Conservation (phyloP, 768 basidiomycete species). For the Hysterangium stoloniferum region DNA sequence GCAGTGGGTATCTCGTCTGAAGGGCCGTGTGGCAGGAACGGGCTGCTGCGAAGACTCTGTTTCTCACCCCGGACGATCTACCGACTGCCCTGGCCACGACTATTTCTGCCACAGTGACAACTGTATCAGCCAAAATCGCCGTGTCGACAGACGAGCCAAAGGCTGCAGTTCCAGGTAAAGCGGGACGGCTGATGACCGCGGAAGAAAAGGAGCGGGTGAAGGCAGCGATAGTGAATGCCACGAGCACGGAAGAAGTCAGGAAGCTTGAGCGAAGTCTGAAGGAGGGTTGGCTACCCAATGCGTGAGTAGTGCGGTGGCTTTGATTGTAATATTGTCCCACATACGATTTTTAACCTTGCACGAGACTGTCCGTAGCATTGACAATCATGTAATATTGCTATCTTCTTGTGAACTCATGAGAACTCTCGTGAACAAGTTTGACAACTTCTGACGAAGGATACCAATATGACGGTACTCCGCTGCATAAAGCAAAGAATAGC, state of each 20-base stretch:
- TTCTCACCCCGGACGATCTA: conserved; percentile 72
- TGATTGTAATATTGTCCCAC: too few species aligned
- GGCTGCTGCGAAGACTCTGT: conserved; percentile 60
- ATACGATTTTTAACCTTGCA: too few species aligned
- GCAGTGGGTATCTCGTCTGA: background rate
- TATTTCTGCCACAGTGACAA: conserved; percentile 65
- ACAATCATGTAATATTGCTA: too few species aligned
- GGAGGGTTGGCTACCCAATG: conserved; percentile 79
- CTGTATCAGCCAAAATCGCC: conserved; percentile 50
- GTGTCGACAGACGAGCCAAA: conserved; percentile 78
- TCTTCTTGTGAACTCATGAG: too few species aligned
- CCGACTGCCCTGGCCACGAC: conserved; percentile 76
- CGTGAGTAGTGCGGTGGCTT: conserved; percentile 33
- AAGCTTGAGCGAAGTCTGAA: conserved; percentile 72
- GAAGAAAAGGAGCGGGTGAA: conserved; percentile 86
- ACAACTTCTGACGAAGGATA: too few species aligned
- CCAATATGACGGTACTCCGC: too few species aligned
- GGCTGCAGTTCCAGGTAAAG: conserved; percentile 48
- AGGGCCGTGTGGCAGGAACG: conserved; percentile 54
- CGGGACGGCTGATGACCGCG: conserved; percentile 83
- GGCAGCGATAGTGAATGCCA: conserved; percentile 84
- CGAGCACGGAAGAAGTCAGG: conserved; percentile 83
- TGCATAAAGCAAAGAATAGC: too few species aligned
- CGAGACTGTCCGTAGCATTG: too few species aligned
- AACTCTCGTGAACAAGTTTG: too few species aligned